Evolutionary conservation across 2,329 filamentous ascomycete species (phyloP), one percentile per base, ranked within the genome.

Genomic region (Coleophoma cylindrospora): DNA sequence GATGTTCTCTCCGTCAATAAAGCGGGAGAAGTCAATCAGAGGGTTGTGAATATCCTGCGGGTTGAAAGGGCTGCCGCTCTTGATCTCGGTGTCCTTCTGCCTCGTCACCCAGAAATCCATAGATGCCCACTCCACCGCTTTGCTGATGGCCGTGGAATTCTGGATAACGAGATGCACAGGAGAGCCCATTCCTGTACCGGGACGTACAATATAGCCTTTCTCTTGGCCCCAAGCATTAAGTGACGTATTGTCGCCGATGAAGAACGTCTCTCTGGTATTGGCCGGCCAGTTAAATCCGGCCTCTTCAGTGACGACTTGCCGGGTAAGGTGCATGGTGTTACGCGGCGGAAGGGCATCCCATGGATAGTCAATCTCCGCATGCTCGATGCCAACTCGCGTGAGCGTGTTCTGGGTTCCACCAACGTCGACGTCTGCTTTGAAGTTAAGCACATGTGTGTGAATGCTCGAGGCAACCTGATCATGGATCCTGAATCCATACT

Each of bases 401-500:
- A 77, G 59, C 4, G 69, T 73, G 60, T 77, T 79, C 40, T 65
- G 61, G 1, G 64, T 69, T 17, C 74, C 75, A 10, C 71, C 63
- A 33, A 79, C 69, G 55, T 79, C 75, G 27, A 79, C 67, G 60
- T 79, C 76, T 43, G 70, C 70, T 57, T 79, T 79, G 66, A 71
- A 79, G 55, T 74, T 77, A 40, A 79, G 57, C 0, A 79, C 74
- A 55, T 80, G 76, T 60, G 78, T 74, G 59, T 80, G 76, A 12
- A 44, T 44, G 19, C 46, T 40, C 21, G 46, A 40, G 17, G 46
- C 46, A 32, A 12, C 14, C 27, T 43, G 34, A 19, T 49, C 47
- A 36, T 45, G 40, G 19, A 49, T 34, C 27, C 34, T 62, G 50
- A 63, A 67, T 14, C 66, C 65, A 46, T 66, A 66, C 43, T 66